These are phyloP conservation scores for Lithohypha guttulata DNA, from an alignment of 2,329 filamentous ascomycete genomes.

Conservation along the genomic window DNA sequence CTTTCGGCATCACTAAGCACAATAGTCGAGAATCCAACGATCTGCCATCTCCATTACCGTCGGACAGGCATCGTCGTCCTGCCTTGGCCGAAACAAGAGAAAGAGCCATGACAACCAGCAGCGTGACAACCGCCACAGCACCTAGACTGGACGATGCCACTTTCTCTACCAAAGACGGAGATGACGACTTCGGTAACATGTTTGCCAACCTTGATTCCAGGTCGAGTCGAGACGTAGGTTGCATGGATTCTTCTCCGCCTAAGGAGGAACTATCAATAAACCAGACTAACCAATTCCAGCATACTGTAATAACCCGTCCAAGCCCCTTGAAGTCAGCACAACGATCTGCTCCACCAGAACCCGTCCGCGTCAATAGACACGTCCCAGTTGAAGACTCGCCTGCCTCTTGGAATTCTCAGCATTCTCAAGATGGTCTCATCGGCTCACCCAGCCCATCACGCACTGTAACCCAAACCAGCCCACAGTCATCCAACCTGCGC, in stretches of 20 bases:
- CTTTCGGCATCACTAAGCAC: constrained; percentile 36
- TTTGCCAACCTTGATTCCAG: constrained; percentile 38
- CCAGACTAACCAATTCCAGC: constrained; percentile 2
- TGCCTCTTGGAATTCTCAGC: constrained; percentile 43
- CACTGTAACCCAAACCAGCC: constrained; percentile 23
- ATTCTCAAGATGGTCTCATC: constrained; percentile 42
- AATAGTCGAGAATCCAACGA: constrained; percentile 25
- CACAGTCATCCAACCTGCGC: constrained; percentile 9
- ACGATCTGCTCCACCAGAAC: constrained; percentile 25
- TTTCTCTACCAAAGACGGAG: constrained; percentile 31
- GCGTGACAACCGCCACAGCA: constrained; percentile 40
- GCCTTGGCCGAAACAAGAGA: constrained; percentile 27
- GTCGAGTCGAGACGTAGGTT: constrained; percentile 11
- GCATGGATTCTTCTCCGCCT: neutral
- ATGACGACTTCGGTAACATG: constrained; percentile 41
- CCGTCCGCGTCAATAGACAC: constrained; percentile 36
- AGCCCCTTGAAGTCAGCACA: constrained; percentile 4
- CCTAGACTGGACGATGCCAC: constrained; percentile 40
- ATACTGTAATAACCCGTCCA: neutral
- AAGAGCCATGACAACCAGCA: constrained; percentile 41
- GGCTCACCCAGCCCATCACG: constrained; percentile 27
- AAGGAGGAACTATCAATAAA: neutral
- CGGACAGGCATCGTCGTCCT: constrained; percentile 4
- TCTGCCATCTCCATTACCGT: constrained; percentile 11
- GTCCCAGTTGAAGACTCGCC: constrained; percentile 38